Evolutionary conservation across 1,139 yeast species (phyloP).

Genomic region (Lodderomyces margitis): DNA sequence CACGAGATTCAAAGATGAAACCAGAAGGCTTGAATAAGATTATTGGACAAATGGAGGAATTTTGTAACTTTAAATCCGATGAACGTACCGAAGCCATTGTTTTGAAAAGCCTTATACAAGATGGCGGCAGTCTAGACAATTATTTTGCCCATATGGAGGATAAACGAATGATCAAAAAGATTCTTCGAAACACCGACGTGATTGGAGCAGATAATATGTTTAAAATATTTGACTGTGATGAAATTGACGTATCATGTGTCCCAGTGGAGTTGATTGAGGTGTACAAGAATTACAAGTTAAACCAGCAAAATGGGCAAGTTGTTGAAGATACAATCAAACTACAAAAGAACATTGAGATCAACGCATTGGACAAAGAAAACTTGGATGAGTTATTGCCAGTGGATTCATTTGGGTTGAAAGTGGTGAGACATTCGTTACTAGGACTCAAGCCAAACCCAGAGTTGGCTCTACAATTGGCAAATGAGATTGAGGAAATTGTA

Average conservation of each 20-base stretch:
- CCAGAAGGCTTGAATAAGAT: constrained; percentile 28
- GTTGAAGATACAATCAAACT: constrained; percentile 27
- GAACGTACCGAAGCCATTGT: constrained; percentile 49
- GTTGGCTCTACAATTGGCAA: constrained; percentile 11
- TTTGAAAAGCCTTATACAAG: constrained; percentile 21
- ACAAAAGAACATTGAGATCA: constrained; percentile 27
- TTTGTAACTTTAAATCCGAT: constrained; percentile 35
- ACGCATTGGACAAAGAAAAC: constrained; percentile 42
- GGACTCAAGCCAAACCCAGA: constrained; percentile 46
- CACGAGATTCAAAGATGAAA: constrained; percentile 25
- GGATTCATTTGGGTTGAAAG: constrained; percentile 75
- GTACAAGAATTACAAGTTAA: constrained; percentile 21
- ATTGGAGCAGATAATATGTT: constrained; percentile 65
- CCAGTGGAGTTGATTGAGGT: constrained; percentile 35
- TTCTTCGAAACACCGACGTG: constrained; percentile 66
- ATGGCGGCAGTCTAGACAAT: constrained; percentile 3
- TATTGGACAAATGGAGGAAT: constrained; percentile 25
- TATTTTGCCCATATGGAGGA: constrained; percentile 8
- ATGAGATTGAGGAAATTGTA: constrained; percentile 32
- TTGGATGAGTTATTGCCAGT: constrained; percentile 64
- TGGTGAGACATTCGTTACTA: constrained; percentile 72
- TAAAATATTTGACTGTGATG: constrained; percentile 27
- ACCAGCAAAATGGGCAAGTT: constrained; percentile 13
- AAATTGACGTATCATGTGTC: constrained; percentile 28
- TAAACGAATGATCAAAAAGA: constrained; percentile 22